These are phyloP conservation scores for Leccinellum rugosiceps DNA, from an alignment of 768 basidiomycete species.

Conservation along the genomic window DNA sequence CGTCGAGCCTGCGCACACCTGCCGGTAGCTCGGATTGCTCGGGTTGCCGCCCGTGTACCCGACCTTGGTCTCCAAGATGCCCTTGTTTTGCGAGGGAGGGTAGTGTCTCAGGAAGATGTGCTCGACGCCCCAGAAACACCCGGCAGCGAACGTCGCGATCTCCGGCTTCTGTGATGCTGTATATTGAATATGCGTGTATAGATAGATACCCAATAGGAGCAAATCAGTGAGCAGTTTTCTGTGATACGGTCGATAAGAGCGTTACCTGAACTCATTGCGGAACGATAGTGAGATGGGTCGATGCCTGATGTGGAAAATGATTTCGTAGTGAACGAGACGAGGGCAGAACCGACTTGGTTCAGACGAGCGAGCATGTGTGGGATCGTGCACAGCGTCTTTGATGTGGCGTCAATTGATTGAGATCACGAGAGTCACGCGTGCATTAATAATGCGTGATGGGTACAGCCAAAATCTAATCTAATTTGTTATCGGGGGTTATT, in stretches of 20 bases:
- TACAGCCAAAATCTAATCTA: too few relatives aligned
- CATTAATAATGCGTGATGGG: too few relatives aligned
- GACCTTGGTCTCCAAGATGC: conserved; percentile 70
- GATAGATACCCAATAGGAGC: too few relatives aligned
- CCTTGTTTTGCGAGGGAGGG: conserved; percentile 66
- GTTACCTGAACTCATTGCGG: conserved; percentile 37
- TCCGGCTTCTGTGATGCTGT: conserved; percentile 43
- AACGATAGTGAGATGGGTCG: conserved; percentile 38
- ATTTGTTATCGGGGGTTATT: too few relatives aligned
- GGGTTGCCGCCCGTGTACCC: conserved; percentile 77
- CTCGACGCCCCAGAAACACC: conserved; percentile 87
- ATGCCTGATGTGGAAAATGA: conserved; percentile 21
- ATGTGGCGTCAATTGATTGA: background rate
- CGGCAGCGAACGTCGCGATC: conserved; percentile 47
- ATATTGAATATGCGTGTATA: too few relatives aligned
- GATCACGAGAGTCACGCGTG: background rate
- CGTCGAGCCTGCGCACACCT: conserved; percentile 79
- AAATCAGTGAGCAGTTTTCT: background rate
- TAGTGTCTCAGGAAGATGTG: conserved; percentile 82
- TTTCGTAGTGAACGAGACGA: conserved; percentile 23
- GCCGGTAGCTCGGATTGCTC: conserved; percentile 60
- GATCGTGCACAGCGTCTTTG: background rate
- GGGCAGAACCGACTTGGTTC: conserved; percentile 18
- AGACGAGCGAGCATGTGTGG: conserved; percentile 25
- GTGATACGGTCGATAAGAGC: background rate